Evolutionary conservation across 208 protist species (phyloP).

Genomic region (Acanthamoeba sp.): DNA sequence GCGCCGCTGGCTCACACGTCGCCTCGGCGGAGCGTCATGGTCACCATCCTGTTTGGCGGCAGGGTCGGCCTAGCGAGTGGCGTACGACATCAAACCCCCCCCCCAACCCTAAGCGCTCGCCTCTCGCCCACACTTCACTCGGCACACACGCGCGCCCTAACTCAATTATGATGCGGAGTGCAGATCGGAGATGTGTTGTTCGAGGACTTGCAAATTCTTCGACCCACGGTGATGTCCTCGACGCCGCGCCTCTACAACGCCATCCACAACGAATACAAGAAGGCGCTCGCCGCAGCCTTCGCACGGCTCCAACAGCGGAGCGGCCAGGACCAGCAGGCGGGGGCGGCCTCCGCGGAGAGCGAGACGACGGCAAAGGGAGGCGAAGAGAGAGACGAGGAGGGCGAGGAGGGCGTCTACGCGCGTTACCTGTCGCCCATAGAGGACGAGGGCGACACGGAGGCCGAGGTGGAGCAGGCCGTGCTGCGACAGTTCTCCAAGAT

Average conservation of each 20-base stretch:
- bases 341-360: too few relatives aligned
- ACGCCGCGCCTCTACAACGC: conserved; percentile 53
- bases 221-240: not conserved
- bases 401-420: not conserved
- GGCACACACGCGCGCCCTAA: not conserved
- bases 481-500: not conserved
- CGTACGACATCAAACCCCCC: not conserved
- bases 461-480: not conserved
- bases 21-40: not conserved
- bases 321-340: too few relatives aligned
- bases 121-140: not conserved
- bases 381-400: not conserved
- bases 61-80: not conserved
- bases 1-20: conserved; percentile 13
- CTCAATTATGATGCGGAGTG: too few relatives aligned
- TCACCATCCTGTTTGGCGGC: not conserved
- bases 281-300: not conserved
- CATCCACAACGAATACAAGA: conserved; percentile 61
- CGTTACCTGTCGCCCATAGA: not conserved
- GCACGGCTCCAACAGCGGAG: not conserved
- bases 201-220: conserved; percentile 12
- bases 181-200: conserved; percentile 47
- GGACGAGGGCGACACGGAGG: conserved; percentile 25
- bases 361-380: not conserved
- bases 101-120: not conserved